A percentile compares a stretch with the other conserved stretches of the same genome.
Conservation (phyloP, 139 green algal species). For the Mesostigma viride region DNA sequence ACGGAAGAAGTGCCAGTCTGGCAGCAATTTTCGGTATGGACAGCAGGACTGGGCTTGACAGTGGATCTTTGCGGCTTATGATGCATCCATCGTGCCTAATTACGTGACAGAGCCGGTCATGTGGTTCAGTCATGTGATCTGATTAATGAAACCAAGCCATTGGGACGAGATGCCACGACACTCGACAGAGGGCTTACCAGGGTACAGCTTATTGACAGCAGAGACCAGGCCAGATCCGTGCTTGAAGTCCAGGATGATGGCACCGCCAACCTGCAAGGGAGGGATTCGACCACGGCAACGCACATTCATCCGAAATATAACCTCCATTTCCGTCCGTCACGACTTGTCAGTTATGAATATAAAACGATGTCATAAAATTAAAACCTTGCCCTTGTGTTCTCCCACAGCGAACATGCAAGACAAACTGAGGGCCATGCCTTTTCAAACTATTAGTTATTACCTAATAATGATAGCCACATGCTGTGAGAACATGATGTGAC, state of each 20-base stretch:
- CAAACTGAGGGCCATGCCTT: not conserved
- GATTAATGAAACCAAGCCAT: too few species aligned
- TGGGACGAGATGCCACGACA: too few species aligned
- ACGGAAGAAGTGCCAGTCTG: too few species aligned
- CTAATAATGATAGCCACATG: too few species aligned
- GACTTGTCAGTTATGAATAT: not conserved
- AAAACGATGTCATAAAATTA: not conserved
- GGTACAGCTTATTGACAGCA: constrained; percentile 44
- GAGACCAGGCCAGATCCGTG: constrained; percentile 40
- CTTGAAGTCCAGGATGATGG: constrained; percentile 42
- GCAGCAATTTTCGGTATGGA: too few species aligned
- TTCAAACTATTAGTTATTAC: not conserved
- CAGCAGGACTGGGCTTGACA: too few species aligned
- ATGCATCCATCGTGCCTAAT: too few species aligned
- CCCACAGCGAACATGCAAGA: not conserved
- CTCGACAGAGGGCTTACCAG: constrained; percentile 8
- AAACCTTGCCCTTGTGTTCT: not conserved
- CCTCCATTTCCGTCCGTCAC: not conserved
- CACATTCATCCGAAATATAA: not conserved
- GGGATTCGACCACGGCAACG: not conserved
- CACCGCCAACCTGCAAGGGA: constrained; percentile 19
- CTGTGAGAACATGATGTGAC: too few species aligned
- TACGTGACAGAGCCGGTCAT: too few species aligned
- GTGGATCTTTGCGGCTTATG: too few species aligned
- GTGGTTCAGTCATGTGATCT: too few species aligned